phyloP scores from a whole-genome alignment of 495 filamentous ascomycete species.

The Bathelium albidoporum region DNA sequence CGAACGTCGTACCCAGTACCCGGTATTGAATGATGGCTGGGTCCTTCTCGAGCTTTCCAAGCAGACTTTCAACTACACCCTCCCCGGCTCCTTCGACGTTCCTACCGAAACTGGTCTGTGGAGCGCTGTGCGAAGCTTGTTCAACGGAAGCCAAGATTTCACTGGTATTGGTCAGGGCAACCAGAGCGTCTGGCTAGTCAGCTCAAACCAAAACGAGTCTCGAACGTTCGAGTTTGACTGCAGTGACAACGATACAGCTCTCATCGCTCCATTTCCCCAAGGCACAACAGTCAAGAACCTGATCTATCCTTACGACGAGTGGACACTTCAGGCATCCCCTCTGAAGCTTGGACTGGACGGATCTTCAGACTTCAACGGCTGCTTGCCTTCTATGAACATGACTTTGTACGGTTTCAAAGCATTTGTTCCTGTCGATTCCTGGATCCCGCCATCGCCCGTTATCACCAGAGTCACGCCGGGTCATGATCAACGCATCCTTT shows the following conservation, averaged over 20 bases:
- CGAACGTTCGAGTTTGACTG: conserved; percentile 56
- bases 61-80: conserved; percentile 41
- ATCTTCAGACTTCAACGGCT: conserved; percentile 44
- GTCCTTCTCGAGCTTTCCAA: conserved; percentile 51
- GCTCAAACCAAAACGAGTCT: conserved; percentile 49
- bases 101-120: conserved; percentile 58
- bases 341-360: conserved; percentile 36
- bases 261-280: conserved; percentile 49
- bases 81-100: conserved; percentile 44
- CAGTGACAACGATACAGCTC: conserved; percentile 33
- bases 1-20: conserved; percentile 47
- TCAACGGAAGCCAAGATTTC: conserved; percentile 43
- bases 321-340: conserved; percentile 32
- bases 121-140: conserved; percentile 48
- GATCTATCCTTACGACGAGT: conserved; percentile 55
- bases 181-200: conserved; percentile 55
- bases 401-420: conserved; percentile 52
- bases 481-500: conserved; percentile 51
- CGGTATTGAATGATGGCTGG: conserved; percentile 56
- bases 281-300: conserved; percentile 53
- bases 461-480: conserved; percentile 57
- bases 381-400: conserved; percentile 44
- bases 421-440: conserved; percentile 47
- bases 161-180: conserved; percentile 35
- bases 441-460: conserved; percentile 47